A percentile compares a stretch with the other conserved stretches of the same genome.
Conservation (phyloP, 192 early-diverging fungal genomes). For the Linnemannia elongata region DNA sequence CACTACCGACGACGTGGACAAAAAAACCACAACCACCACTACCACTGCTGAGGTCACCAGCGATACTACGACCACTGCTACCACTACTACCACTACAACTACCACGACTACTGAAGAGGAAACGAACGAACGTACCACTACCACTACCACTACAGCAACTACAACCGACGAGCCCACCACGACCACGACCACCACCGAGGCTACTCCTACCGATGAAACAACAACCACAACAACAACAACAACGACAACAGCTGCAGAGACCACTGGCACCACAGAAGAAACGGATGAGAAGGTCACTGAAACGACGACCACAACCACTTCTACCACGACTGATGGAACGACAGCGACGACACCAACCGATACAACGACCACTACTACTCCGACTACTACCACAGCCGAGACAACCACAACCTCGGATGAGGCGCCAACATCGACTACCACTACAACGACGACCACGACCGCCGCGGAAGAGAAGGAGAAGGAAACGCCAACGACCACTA, state of each 20-base stretch:
- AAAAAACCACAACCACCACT: background rate
- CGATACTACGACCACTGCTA: background rate
- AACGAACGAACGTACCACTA: background rate
- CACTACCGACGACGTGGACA: background rate
- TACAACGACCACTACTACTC: background rate
- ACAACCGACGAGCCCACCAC: no score
- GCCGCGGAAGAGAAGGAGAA: background rate
- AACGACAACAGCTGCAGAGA: background rate
- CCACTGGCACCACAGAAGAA: background rate
- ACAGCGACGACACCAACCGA: background rate
- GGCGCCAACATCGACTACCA: background rate
- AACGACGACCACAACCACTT: background rate
- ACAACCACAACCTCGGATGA: background rate
- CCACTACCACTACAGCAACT: background rate
- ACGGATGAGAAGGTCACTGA: no score
- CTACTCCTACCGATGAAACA: background rate
- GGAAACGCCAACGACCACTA: background rate
- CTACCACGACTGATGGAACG: background rate
- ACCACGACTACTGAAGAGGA: background rate
- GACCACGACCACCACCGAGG: background rate
- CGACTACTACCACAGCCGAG: background rate
- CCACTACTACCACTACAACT: background rate
- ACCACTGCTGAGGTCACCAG: background rate
- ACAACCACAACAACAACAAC: no score
- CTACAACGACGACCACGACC: background rate